Evolutionary conservation across 768 basidiomycete species (phyloP).

Genomic region (Phallus indusiatus): DNA sequence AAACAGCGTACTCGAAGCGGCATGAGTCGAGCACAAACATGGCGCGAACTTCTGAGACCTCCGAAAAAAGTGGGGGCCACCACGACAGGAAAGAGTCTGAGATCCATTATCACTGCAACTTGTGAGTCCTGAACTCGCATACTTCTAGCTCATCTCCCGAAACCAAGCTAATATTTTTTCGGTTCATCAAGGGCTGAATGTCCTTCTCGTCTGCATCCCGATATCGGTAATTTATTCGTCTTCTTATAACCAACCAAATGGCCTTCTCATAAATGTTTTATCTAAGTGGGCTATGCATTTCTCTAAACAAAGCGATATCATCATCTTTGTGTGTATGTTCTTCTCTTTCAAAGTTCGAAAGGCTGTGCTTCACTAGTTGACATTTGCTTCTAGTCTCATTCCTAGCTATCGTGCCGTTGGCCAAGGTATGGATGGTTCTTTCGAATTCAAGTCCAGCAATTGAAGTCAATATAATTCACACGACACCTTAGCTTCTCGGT

Average conservation of each 20-base stretch:
- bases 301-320: slow-evolving; percentile 39
- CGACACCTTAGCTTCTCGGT: slow-evolving; percentile 47
- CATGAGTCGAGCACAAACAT: not conserved
- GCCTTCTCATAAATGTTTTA: not conserved
- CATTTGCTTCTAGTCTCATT: slow-evolving; percentile 47
- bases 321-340: slow-evolving; percentile 68
- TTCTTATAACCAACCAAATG: not conserved
- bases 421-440: slow-evolving; percentile 39
- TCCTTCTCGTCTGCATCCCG: slow-evolving; percentile 65
- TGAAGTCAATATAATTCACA: not conserved
- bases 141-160: not conserved
- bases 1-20: no score
- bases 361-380: not conserved
- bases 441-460: not conserved
- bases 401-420: slow-evolving; percentile 75
- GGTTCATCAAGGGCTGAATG: slow-evolving; percentile 46
- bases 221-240: slow-evolving; percentile 39
- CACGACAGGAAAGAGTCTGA: slow-evolving; percentile 41
- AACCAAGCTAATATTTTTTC: not conserved
- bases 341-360: not conserved
- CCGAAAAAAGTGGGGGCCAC: slow-evolving; percentile 28
- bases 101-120: slow-evolving; percentile 44
- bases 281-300: slow-evolving; percentile 68
- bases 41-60: slow-evolving; percentile 4
- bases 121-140: slow-evolving; percentile 34